Percentiles rank a stretch among this genome's conserved stretches.
Evolutionary conservation across 805 yeast genomes (phyloP).

Genomic region (Wickerhamomyces rabaulensis): DNA sequence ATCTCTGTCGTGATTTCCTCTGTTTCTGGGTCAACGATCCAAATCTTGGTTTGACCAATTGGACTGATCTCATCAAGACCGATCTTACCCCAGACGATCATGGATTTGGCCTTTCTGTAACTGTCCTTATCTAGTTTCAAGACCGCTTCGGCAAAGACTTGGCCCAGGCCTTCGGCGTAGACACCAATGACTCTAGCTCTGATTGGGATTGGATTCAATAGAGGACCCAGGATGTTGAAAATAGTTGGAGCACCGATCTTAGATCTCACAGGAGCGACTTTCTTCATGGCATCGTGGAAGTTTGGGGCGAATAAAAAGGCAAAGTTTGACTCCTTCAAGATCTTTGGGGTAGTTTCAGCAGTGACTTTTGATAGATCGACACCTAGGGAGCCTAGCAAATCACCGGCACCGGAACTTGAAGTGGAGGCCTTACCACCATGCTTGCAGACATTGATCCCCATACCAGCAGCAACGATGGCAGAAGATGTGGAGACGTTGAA

Average conservation of each 20-base stretch:
- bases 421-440: constrained; percentile 99
- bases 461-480: constrained; percentile 92
- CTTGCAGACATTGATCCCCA: constrained; percentile 73
- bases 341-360: constrained; percentile 51
- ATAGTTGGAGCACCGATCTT: constrained; percentile 86
- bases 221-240: constrained; percentile 91
- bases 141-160: constrained; percentile 79
- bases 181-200: constrained; percentile 87
- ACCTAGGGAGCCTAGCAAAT: constrained; percentile 74
- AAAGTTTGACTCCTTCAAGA: constrained; percentile 44
- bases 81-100: constrained; percentile 90
- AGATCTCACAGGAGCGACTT: constrained; percentile 73
- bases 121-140: constrained; percentile 49
- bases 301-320: constrained; percentile 88
- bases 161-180: constrained; percentile 72
- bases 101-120: constrained; percentile 44
- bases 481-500: constrained; percentile 94
- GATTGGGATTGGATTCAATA: constrained; percentile 83
- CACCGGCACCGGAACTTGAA: constrained; percentile 91
- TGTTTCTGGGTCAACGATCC: constrained; percentile 54
- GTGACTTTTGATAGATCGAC: constrained; percentile 73
- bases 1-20: constrained; percentile 39
- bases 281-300: constrained; percentile 88
- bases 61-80: constrained; percentile 95
- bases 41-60: constrained; percentile 71